Evolutionary conservation across 2,329 filamentous ascomycete species (phyloP), one percentile per base, ranked within the genome.

Genomic region (Nemania bipapillata): DNA sequence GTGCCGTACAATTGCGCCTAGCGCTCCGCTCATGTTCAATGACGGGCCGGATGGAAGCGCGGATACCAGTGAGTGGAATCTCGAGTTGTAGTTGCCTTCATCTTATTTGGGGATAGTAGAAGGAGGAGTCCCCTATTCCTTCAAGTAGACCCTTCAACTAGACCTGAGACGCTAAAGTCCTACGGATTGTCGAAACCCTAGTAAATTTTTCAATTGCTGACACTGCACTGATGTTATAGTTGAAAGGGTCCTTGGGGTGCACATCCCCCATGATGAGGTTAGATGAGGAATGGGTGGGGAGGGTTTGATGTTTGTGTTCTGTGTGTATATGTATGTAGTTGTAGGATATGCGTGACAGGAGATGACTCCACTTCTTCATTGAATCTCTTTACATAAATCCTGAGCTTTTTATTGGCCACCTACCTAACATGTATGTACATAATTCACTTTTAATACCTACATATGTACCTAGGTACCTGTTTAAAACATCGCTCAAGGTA

Each of bases 21-120:
- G 54, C 11, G 55, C 65, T 42, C 70, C 70, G 4, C 32, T 72
- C 24, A 24, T 71, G 55, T 73, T 73, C 45, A 72, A 68, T 42
- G 55, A 64, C 30, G 68, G 64, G 37, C 72, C 72, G 6, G 70
- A 35, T 32, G 63, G 60, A n/a, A 66, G 26, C 12, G 9, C 40
- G 47, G 35, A 55, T 59, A 49, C 63, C 1, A 30, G 71, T 68
- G 15, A 71, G 63, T 70, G n/a, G 58, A 32, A 35, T n/a, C 35
- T n/a, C 24, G 11, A 52, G 26, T 20, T 32, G 6, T 28, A 12
- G n/a, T n/a, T 11, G 52, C 37, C 12, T 9, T 22, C 30, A 30
- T 26, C 20, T 20, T 1, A 20, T 24, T 32, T 32, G 22, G 15
- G 15, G 52, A 22, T 40, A 1, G 15, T 15, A 22, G 20, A 20